Base-by-base conservation (phyloP, 257 asterid genomes). In the Knoxia roxburghii region DNA sequence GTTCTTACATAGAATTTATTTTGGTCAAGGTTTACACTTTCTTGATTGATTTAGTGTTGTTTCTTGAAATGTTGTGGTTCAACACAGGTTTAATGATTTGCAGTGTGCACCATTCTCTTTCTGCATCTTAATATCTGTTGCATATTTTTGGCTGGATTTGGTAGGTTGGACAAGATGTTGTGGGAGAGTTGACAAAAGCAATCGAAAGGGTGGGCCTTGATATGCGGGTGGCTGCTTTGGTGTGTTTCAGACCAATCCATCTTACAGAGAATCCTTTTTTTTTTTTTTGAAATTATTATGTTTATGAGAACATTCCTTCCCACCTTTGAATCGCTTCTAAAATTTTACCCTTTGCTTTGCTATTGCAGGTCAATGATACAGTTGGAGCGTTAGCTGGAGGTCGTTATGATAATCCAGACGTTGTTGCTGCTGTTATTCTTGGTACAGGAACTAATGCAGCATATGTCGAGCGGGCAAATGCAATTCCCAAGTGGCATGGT, bases 401-500 rank as follows among this genome's bases (percentile, higher is more conserved):
- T 32, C 79, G 88, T 27, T 88, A 86, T 70, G 77, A 56, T 69
- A 63, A 83, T 71, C 78, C 85, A 18, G 92, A 94, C 76, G 96
- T 84, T 39, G 65, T 94, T 64, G 99, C 99, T 63, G 90, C 96
- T 61, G 91, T 93, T 69, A 90, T 93, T 37, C 76, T 90, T 71
- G 97, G 99, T 57, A 93, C 97, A 2, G 99, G 99, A 73, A 88
- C 96, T 74, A 93, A 93, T 78, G 99, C 99, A 61, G 96, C 97
- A 27, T 90, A 93, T 74, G 90, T 86, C 5, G 97, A 93, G 67
- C 86, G 86, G 24, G 95, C 95, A 24, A 67, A 84, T 71, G 86
- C 85, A 26, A 93, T 93, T 79, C 95, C 97, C 7, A 93, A 93
- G 81, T 84, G 90, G 91, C 89, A 86, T 41, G 95, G 90, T 52